Conservation (phyloP, 768 basidiomycete genomes). For the Leccinum subtestaceum region DNA sequence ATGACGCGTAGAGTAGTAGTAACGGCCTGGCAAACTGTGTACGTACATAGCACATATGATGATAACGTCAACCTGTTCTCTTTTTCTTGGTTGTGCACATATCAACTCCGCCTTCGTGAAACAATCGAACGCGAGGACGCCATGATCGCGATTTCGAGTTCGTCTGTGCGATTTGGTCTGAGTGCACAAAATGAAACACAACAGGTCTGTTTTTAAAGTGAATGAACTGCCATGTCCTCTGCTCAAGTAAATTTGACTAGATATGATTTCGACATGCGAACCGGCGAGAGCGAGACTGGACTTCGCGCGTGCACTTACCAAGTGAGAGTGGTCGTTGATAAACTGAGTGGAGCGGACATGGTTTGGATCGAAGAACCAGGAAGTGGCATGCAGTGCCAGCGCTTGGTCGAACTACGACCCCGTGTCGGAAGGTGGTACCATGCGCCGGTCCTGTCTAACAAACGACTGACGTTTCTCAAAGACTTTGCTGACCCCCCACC, state of each 20-base stretch:
- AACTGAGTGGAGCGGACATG: constrained; percentile 35
- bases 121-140: too few relatives aligned
- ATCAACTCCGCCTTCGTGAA: too few relatives aligned
- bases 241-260: constrained; percentile 29
- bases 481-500: constrained; percentile 68
- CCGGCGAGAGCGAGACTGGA: constrained; percentile 51
- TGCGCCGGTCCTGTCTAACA: background rate
- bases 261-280: constrained; percentile 53
- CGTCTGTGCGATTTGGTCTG: too few relatives aligned
- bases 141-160: too few relatives aligned
- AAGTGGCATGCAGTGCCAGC: constrained; percentile 29
- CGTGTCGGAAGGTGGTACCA: constrained; percentile 44
- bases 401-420: constrained; percentile 58
- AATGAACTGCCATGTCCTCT: background rate
- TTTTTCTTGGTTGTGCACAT: too few relatives aligned
- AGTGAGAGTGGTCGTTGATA: constrained; percentile 17
- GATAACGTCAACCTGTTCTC: too few relatives aligned
- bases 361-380: constrained; percentile 48
- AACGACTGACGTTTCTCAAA: constrained; percentile 27
- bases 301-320: constrained; percentile 50
- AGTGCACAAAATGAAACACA: too few relatives aligned
- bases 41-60: too few relatives aligned
- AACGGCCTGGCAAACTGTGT: too few relatives aligned
- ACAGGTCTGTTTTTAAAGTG: too few relatives aligned
- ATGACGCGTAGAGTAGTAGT: too few relatives aligned